Percentiles rank a stretch among this genome's conserved stretches.
phyloP scores from a whole-genome alignment of 352 stramenopile species.

The Phytophthora macrochlamydospora region DNA sequence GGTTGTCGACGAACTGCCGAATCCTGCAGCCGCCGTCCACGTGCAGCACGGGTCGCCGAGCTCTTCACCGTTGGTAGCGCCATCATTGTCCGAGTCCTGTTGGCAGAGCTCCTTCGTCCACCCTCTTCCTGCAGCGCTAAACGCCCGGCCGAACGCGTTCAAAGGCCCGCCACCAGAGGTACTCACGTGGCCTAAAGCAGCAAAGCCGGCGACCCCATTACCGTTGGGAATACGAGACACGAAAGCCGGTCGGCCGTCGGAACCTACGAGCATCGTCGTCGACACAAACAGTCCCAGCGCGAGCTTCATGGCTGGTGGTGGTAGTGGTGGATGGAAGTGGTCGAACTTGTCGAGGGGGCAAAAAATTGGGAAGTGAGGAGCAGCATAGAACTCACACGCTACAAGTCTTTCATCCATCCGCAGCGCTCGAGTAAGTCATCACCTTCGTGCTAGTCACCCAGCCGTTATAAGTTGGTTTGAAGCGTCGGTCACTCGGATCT shows the following conservation, averaged over 20 bases:
- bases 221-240: conserved; percentile 70
- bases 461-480: conserved; percentile 19
- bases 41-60: conserved; percentile 87
- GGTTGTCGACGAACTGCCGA: conserved; percentile 5
- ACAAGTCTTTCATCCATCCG: not conserved
- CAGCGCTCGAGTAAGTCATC: not conserved
- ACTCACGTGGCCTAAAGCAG: conserved; percentile 63
- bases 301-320: conserved; percentile 23
- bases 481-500: conserved; percentile 12
- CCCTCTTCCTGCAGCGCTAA: conserved; percentile 34
- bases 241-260: conserved; percentile 44
- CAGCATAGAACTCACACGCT: conserved; percentile 21
- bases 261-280: conserved; percentile 8
- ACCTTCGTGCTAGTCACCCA: not conserved
- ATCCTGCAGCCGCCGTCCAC: conserved; percentile 42
- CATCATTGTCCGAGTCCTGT: conserved; percentile 76
- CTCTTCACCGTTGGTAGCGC: conserved; percentile 89
- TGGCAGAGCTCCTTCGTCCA: conserved; percentile 72
- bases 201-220: conserved; percentile 45
- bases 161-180: conserved; percentile 46
- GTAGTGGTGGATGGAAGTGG: conserved; percentile 4
- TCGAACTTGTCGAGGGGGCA: conserved; percentile 2
- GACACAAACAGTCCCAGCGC: conserved; percentile 10
- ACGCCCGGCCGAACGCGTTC: conserved; percentile 72
- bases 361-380: conserved; percentile 31